Evolutionary conservation across 2,329 filamentous ascomycete genomes (phyloP).

Genomic region (Ilyonectria sp.): DNA sequence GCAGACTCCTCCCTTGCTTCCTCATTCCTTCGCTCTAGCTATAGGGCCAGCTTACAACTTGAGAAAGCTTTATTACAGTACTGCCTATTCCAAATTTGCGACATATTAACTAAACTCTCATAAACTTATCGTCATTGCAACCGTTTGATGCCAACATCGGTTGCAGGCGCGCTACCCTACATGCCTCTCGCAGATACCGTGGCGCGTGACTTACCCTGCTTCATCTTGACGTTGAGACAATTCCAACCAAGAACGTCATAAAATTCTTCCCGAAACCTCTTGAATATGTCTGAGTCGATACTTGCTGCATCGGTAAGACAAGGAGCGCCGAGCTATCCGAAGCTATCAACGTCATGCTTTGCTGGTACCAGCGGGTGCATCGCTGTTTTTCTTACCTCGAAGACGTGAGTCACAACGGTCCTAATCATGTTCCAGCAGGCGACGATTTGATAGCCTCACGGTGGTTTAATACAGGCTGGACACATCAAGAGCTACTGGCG

Average conservation of each 20-base stretch:
- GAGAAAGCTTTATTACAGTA: too few relatives aligned
- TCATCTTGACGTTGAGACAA: not conserved
- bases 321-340: slow-evolving; percentile 41
- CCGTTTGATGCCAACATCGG: too few relatives aligned
- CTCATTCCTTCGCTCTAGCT: too few relatives aligned
- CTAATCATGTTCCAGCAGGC: not conserved
- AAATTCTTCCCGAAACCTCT: slow-evolving; percentile 5
- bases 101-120: too few relatives aligned
- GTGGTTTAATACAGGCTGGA: slow-evolving; percentile 43
- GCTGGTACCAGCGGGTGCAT: slow-evolving; percentile 48
- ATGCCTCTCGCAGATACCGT: too few relatives aligned
- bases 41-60: too few relatives aligned
- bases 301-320: slow-evolving; percentile 36
- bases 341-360: slow-evolving; percentile 44
- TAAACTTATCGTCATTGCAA: too few relatives aligned
- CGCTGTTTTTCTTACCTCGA: slow-evolving; percentile 37
- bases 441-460: slow-evolving; percentile 29
- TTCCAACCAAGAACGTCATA: not conserved
- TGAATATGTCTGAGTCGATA: slow-evolving; percentile 33
- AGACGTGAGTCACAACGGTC: slow-evolving; percentile 56
- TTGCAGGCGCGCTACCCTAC: too few relatives aligned
- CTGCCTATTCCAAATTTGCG: too few relatives aligned
- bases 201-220: not conserved
- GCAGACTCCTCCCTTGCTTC: too few relatives aligned
- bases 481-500: slow-evolving; percentile 38